These are phyloP conservation scores for Vitis amurensis DNA, from an alignment of 164 flowering plant genomes.

Conservation along the genomic window DNA sequence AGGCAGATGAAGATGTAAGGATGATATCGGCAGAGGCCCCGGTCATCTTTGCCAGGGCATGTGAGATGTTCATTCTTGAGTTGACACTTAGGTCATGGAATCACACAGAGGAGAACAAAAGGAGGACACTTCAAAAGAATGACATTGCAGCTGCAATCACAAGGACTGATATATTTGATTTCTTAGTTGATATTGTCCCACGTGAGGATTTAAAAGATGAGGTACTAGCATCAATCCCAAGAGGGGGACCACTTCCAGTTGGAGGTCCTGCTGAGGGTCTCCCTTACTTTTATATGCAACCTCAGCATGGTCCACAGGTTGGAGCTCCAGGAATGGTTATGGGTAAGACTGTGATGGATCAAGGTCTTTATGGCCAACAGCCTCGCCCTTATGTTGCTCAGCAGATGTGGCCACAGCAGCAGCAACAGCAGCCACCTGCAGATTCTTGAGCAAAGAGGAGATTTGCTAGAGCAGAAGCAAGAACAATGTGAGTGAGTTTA, in stretches of 20 bases:
- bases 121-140: slow-evolving; percentile 79
- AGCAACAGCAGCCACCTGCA: slow-evolving; percentile 36
- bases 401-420: slow-evolving; percentile 59
- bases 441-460: slow-evolving; percentile 32
- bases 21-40: slow-evolving; percentile 93
- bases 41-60: slow-evolving; percentile 70
- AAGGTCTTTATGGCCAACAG: slow-evolving; percentile 53
- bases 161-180: slow-evolving; percentile 77
- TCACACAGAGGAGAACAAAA: slow-evolving; percentile 77
- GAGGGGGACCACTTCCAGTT: slow-evolving; percentile 48
- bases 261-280: slow-evolving; percentile 52
- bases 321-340: slow-evolving; percentile 57
- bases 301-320: slow-evolving; percentile 46
- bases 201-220: slow-evolving; percentile 78
- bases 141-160: slow-evolving; percentile 86
- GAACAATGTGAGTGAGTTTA: background rate
- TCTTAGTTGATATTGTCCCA: slow-evolving; percentile 79
- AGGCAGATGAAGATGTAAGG: slow-evolving; percentile 81
- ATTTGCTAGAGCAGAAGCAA: background rate
- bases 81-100: slow-evolving; percentile 75
- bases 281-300: slow-evolving; percentile 64
- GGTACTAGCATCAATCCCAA: slow-evolving; percentile 53
- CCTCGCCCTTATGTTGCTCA: slow-evolving; percentile 50
- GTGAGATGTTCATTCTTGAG: slow-evolving; percentile 84
- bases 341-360: slow-evolving; percentile 60